phyloP scores from a whole-genome alignment of 805 yeast species.

The Vanderwaltozyma tropicalis region DNA sequence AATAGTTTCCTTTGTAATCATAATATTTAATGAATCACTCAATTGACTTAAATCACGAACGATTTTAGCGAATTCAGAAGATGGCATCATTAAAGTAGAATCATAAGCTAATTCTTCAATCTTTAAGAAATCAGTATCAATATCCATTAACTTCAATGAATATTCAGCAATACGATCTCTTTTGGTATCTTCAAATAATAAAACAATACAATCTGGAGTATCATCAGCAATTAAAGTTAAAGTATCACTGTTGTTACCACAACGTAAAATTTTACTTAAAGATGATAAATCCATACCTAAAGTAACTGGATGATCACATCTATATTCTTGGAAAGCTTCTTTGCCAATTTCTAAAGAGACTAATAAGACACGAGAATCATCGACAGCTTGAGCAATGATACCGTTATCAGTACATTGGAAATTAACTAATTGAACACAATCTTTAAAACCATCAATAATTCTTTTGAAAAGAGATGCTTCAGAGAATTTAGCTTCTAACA shows the following conservation, averaged over 20 bases:
- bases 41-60: slow-evolving; percentile 79
- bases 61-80: slow-evolving; percentile 78
- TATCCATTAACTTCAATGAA: slow-evolving; percentile 85
- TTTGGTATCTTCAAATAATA: slow-evolving; percentile 83
- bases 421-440: slow-evolving; percentile 89
- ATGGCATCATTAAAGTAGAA: slow-evolving; percentile 76
- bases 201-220: slow-evolving; percentile 63
- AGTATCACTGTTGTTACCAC: slow-evolving; percentile 84
- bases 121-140: slow-evolving; percentile 86
- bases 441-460: slow-evolving; percentile 88
- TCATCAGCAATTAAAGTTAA: slow-evolving; percentile 86
- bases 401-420: slow-evolving; percentile 95
- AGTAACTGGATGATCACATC: slow-evolving; percentile 90
- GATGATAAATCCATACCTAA: slow-evolving; percentile 85
- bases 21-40: slow-evolving; percentile 77
- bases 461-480: slow-evolving; percentile 87
- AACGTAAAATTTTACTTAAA: slow-evolving; percentile 77
- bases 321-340: slow-evolving; percentile 80
- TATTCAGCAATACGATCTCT: slow-evolving; percentile 90
- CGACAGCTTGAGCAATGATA: slow-evolving; percentile 93
- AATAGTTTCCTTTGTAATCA: slow-evolving; percentile 85
- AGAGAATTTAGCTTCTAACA: slow-evolving; percentile 96
- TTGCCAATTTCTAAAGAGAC: slow-evolving; percentile 81
- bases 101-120: slow-evolving; percentile 92
- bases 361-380: slow-evolving; percentile 88